A percentile compares a stretch with the other conserved stretches of the same genome.
Conservation (phyloP, 139 green algal species). For the Astrephomene gubernaculifera region DNA sequence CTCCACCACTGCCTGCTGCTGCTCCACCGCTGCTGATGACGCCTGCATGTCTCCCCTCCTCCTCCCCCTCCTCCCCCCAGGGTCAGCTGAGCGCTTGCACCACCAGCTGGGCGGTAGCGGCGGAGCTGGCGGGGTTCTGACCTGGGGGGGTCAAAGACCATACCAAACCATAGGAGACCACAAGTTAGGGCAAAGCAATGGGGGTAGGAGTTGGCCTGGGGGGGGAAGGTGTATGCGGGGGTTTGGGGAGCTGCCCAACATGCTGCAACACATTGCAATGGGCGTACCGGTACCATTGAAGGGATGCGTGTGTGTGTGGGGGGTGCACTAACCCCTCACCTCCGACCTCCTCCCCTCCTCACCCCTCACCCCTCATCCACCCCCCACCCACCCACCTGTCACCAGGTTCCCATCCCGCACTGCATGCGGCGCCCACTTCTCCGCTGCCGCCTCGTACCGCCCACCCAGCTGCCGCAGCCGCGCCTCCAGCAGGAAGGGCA, state of each 20-base stretch:
- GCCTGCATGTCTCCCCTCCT: no score
- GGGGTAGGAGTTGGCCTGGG: no score
- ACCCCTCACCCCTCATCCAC: not conserved
- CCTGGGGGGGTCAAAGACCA: slow-evolving; percentile 25
- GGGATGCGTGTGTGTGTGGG: not conserved
- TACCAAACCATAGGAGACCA: no score
- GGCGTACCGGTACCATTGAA: no score
- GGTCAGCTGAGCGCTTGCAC: slow-evolving; percentile 40
- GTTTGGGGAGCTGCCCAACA: no score
- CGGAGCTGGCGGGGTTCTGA: slow-evolving; percentile 49
- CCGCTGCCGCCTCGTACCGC: not conserved
- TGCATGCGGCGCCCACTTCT: slow-evolving; percentile 41
- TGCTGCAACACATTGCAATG: no score
- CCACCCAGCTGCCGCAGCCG: slow-evolving; percentile 47
- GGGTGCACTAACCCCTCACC: not conserved
- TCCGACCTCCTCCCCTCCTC: not conserved
- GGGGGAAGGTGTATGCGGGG: not conserved
- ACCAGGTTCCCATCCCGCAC: slow-evolving; percentile 56
- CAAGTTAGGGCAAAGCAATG: no score
- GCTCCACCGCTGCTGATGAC: no score
- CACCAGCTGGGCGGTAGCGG: slow-evolving; percentile 10
- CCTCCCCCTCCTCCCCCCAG: no score
- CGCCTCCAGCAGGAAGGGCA: slow-evolving; percentile 54
- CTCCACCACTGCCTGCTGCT: no score
- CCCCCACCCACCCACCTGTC: slow-evolving; percentile 43